A percentile compares a stretch with the other conserved stretches of the same genome.
Conservation (phyloP, 345 rosid species). For the Chamaenerion angustifolium region DNA sequence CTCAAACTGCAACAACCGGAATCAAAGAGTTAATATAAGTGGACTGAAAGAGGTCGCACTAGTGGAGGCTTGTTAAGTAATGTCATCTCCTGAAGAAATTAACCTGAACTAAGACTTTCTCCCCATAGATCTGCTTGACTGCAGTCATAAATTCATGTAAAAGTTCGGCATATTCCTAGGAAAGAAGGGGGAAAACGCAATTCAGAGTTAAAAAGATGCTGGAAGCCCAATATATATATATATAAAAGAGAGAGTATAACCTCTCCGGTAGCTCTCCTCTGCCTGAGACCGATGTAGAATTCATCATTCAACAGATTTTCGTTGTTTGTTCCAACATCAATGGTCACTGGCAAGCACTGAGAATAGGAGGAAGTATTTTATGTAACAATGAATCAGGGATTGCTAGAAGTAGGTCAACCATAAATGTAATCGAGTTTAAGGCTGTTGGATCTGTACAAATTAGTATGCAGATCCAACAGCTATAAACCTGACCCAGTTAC, state of each 20-base stretch:
- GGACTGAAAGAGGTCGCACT: too few relatives aligned
- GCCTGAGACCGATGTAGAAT: conserved; percentile 75
- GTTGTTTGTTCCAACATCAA: conserved; percentile 92
- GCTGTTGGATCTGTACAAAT: too few relatives aligned
- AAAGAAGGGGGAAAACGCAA: not conserved
- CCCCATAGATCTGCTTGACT: conserved; percentile 85
- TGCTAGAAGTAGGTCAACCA: not conserved
- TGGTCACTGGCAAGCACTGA: conserved; percentile 76
- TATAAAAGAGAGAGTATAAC: conserved; percentile 14
- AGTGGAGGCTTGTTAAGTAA: not conserved
- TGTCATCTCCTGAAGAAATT: not conserved
- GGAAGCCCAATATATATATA: conserved; percentile 7
- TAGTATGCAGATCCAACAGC: not conserved
- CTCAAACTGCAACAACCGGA: conserved; percentile 53
- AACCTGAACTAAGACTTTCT: conserved; percentile 81
- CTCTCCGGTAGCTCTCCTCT: conserved; percentile 71
- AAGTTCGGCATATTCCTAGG: conserved; percentile 65
- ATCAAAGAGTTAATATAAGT: not conserved
- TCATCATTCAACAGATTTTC: conserved; percentile 68
- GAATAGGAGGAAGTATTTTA: conserved; percentile 2
- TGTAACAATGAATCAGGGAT: not conserved
- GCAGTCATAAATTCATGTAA: conserved; percentile 81
- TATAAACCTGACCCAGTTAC: not conserved
- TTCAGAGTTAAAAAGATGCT: not conserved
- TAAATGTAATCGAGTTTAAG: too few relatives aligned